These are phyloP conservation scores for Kokia cookei DNA, from an alignment of 441 rosid genomes.

Conservation along the genomic window DNA sequence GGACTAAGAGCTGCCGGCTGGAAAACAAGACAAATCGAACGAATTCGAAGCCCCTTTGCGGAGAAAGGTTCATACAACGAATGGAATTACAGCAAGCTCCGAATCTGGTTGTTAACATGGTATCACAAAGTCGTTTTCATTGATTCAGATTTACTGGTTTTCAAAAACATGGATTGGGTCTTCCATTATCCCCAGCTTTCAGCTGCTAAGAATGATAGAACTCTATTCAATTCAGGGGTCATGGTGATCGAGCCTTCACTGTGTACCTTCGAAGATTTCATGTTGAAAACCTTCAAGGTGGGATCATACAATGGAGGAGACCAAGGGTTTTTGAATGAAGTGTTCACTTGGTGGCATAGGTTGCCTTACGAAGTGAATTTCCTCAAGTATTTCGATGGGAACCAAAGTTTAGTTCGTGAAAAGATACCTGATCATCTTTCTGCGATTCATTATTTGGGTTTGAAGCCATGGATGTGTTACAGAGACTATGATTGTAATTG, in stretches of 20 bases:
- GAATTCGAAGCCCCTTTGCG: conserved; percentile 60
- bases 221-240: conserved; percentile 67
- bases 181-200: conserved; percentile 63
- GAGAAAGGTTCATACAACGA: conserved; percentile 54
- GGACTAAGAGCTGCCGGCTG: conserved; percentile 59
- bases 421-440: conserved; percentile 15
- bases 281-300: conserved; percentile 30
- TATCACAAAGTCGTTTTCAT: conserved; percentile 64
- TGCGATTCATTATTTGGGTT: conserved; percentile 61
- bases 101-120: conserved; percentile 53
- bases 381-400: conserved; percentile 32
- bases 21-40: conserved; percentile 38
- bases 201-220: conserved; percentile 32
- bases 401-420: neutral
- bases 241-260: conserved; percentile 82
- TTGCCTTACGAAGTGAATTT: conserved; percentile 44
- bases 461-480: conserved; percentile 88
- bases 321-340: conserved; percentile 78
- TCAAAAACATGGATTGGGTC: conserved; percentile 42
- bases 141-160: conserved; percentile 55
- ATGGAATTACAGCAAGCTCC: conserved; percentile 74
- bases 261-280: conserved; percentile 50
- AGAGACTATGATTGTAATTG: conserved; percentile 85
- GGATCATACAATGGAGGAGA: conserved; percentile 74
- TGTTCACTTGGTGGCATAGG: conserved; percentile 87